Evolutionary conservation across 2,329 filamentous ascomycete genomes (phyloP), one percentile per base, ranked within the genome.

Genomic region (Aspergillus sp.): DNA sequence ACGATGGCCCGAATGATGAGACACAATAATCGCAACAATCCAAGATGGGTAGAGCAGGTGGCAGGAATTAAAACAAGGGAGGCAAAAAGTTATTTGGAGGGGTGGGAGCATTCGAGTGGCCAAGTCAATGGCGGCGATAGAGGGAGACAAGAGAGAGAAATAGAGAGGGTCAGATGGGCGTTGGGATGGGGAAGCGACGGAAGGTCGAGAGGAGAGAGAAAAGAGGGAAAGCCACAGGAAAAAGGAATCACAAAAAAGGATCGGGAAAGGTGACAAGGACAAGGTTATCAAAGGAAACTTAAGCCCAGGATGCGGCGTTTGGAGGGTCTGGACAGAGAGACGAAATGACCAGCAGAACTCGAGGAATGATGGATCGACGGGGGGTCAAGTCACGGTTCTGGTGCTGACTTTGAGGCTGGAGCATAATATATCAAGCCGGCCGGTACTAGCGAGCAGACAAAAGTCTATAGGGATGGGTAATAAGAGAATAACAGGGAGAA

Each of bases 271-370:
- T 58, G 62, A 54, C 61, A 58, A 55, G 53, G 48, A 51, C 48
- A 56, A 55, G 56, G 56, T 58, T 61, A 56, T 63, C 62, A 61
- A 54, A 56, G 57, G 30, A 58, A 60, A 60, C 33, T 62, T 61
- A 62, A 64, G 57, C 56, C 59, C 59, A 55, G 56, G 57, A 54
- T 64, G 61, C 59, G 62, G 60, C 34, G 54, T 57, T 61, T 42
- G 51, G 56, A 59, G 45, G 51, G 58, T 57, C 55, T 57, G 54
- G 60, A 48, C 47, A 50, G 56, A 51, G 44, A 51, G 46, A 47
- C 47, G 30, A n/a, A 30, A 30, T 30, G 27, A 30, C 27, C 27
- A 9, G 27, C 27, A 30, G 9, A 11, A 30, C 8, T 57, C 54
- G 56, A 59, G 47, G 54, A 47, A 60, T 56, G 56, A 62, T 59